phyloP scores from a whole-genome alignment of 2,329 filamentous ascomycete species.

The Pseudogymnoascus sp. region DNA sequence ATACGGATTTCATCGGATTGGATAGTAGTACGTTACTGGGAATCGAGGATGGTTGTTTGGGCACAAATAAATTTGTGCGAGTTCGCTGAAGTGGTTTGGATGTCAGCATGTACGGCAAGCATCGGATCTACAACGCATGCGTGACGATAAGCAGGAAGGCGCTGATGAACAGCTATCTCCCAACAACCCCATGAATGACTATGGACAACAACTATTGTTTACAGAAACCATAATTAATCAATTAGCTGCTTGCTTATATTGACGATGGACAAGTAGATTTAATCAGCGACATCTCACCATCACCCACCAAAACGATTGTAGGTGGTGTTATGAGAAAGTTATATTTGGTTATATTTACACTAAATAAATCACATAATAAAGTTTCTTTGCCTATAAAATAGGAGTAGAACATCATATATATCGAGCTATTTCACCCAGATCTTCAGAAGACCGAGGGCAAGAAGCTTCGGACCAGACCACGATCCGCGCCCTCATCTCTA shows the following conservation, averaged over 20 bases:
- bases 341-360: too few species aligned
- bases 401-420: too few species aligned
- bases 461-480: too few species aligned
- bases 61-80: not conserved
- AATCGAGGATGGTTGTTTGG: not conserved
- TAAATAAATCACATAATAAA: too few species aligned
- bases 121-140: not conserved
- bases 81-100: not conserved
- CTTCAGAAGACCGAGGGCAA: too few species aligned
- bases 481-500: too few species aligned
- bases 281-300: too few species aligned
- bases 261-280: too few species aligned
- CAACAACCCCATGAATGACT: not conserved
- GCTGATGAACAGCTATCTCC: not conserved
- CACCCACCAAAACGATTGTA: too few species aligned
- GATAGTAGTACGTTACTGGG: not conserved
- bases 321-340: too few species aligned
- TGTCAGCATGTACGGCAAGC: not conserved
- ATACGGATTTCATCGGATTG: slow-evolving; percentile 11
- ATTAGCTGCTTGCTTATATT: not conserved
- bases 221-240: not conserved
- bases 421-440: too few species aligned
- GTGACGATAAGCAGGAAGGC: not conserved
- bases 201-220: not conserved
- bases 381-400: too few species aligned